Percentiles rank a stretch among this genome's conserved stretches.
Evolutionary conservation across 169 alveolate species (phyloP).

Genomic region (Ichthyophthirius multifiliis): DNA sequence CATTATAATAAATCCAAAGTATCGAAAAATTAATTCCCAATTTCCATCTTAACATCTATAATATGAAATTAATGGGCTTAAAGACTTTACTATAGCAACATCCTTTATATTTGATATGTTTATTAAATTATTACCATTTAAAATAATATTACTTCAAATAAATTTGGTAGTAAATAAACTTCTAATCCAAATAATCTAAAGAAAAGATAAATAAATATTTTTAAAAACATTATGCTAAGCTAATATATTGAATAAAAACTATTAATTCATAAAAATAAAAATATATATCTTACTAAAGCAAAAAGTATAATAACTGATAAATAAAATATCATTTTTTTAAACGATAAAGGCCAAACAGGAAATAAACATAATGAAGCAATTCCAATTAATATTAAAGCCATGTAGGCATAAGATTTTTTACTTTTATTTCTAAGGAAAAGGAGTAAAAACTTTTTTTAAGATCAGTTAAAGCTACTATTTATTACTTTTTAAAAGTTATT

Average conservation of each 20-base stretch:
- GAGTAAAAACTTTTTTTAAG: too few species aligned
- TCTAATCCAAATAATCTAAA: conserved; percentile 1
- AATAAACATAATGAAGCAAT: not conserved
- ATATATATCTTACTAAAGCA: too few species aligned
- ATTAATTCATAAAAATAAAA: too few species aligned
- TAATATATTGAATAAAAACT: too few species aligned
- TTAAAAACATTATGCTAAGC: not conserved
- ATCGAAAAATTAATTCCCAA: not conserved
- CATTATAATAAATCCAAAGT: not conserved
- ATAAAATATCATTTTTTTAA: not conserved
- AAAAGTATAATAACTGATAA: not conserved
- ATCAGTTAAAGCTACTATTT: too few species aligned
- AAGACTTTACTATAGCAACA: not conserved
- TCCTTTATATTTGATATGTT: not conserved
- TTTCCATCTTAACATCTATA: not conserved
- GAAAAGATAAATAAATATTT: not conserved
- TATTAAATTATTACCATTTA: not conserved
- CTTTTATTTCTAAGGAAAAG: too few species aligned
- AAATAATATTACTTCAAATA: not conserved
- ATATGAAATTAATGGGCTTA: not conserved
- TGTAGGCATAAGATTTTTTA: not conserved
- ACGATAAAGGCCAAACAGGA: not conserved
- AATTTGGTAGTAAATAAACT: not conserved
- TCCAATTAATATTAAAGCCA: not conserved
- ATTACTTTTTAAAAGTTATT: too few species aligned